Evolutionary conservation across 345 rosid species (phyloP).

Genomic region (Bruguiera sexangula): DNA sequence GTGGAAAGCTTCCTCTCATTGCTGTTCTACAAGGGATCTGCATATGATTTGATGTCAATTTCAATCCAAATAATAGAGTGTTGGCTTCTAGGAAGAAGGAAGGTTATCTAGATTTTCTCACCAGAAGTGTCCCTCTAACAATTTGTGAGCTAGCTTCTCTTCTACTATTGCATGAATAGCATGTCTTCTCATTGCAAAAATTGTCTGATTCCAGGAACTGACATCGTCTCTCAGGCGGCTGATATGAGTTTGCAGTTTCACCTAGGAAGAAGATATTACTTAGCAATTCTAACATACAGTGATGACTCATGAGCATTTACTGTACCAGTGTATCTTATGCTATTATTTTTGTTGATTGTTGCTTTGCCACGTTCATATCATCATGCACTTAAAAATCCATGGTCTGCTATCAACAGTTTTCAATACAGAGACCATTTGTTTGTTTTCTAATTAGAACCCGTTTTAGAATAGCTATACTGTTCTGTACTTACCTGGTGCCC

Average conservation of each 20-base stretch:
- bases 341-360: background rate
- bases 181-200: conserved; percentile 57
- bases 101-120: conserved; percentile 32
- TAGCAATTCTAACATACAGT: background rate
- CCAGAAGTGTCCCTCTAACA: conserved; percentile 89
- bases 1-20: conserved; percentile 95
- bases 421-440: background rate
- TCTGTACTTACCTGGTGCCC: conserved; percentile 80
- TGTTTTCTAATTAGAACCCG: background rate
- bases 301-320: background rate
- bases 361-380: background rate
- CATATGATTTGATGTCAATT: conserved; percentile 7
- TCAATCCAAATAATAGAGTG: too few relatives aligned
- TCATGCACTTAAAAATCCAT: background rate
- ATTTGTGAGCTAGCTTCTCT: conserved; percentile 69
- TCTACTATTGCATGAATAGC: conserved; percentile 67
- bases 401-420: background rate
- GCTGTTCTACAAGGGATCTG: conserved; percentile 97
- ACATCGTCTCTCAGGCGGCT: conserved; percentile 58
- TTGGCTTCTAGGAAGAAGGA: too few relatives aligned
- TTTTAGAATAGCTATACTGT: background rate
- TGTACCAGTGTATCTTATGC: too few relatives aligned
- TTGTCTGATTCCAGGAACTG: conserved; percentile 41
- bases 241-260: conserved; percentile 73
- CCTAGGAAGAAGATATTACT: conserved; percentile 36